Base-by-base conservation (phyloP, 306 rosid species). In the Rosa chinensis region DNA sequence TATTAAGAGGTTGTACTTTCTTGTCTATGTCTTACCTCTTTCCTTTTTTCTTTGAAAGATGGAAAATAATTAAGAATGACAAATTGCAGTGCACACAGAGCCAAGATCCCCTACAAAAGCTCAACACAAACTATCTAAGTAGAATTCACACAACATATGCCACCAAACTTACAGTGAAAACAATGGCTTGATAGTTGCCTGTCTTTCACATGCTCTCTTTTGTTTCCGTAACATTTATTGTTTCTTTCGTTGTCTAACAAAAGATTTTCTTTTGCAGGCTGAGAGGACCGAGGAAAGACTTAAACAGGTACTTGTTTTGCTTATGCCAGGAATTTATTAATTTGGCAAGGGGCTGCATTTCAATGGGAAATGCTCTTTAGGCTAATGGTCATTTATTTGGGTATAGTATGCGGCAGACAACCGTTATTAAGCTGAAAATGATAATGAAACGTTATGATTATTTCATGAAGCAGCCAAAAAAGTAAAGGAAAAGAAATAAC, bases 291-390 rank as follows among this genome's bases (percentile, higher is more conserved):
- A 85, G 86, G 89, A 88, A 83, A 90, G 99, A 81, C 81, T 50
- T 79, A 90, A 90, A 84, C 96, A 93, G 99, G 99, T 95, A 91
- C 39, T 74, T 32, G 18, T 85, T 58, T 77, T 7, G 48, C 73
- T 61, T 74, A 8, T 80, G 20, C 32, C 74, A 23, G 39, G 70
- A 67, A 74, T 62, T 40, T 48, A 18, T 76, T 70, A 11, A 40
- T 77, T 47, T 13, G 10, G 18, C 39, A 49, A 61, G 56, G 21
- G 37, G 23, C 71, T 58, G 67, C 17, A 61, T 47, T 59, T 67
- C 47, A 64, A 14, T 14, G 28, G 11, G 71, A 67, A 48, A 18
- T 11, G 67, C 4, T 58, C n/a, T 62, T 42, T 40, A 25, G 18
- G 79, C 28, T 17, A 4, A 25, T 25, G 25, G 70, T 43, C 58